Evolutionary conservation across 192 early-diverging fungal species (phyloP), one percentile per base, ranked within the genome.

Genomic region (Rhizophagus sp.): DNA sequence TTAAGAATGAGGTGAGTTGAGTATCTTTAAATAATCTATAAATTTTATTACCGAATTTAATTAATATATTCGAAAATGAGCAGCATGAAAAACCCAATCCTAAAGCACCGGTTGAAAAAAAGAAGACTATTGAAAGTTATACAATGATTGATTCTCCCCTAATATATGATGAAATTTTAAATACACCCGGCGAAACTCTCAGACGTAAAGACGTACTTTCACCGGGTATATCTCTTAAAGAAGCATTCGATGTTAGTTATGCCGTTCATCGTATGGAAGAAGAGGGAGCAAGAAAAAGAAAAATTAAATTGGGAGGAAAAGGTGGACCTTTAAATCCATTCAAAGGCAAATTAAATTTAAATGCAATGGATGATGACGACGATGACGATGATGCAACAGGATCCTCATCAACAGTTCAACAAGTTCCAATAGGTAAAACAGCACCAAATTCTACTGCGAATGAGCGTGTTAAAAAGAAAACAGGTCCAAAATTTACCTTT

Each of bases 251-350:
- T 80, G 85, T 95, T 73, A 90, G 92, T 30, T 94, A 91, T 79
- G 92, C 94, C 49, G 91, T 95, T 61, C 93, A 93, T 70, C 88
- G 94, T 27, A 91, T 94, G 86, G 93, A 89, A 69, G 90, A 93
- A 79, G 90, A 93, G 57, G 78, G 62, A 3, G 74, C 86, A 19
- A 84, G 81, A 63, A 69, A 64, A 76, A 78, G 64, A 15, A 82
- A 73, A 24, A n/a, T 82, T 25, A 68, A 80, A 27, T 34, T 62
- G 13, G 30, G 66, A 1, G 47, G 79, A 13, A 63, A 75, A 22
- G 22, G 33, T 52, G 24, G 10, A 52, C 27, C 33, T 15, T 13
- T 81, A 4, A 69, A 81, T 50, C 62, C 70, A 9, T 41, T 76
- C 27, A 65, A 70, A 36, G 34, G 64, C 22, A 71, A 64, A 33